Conservation (phyloP, 371 early-diverging fungal genomes). For the Saksenaea vasiformis region DNA sequence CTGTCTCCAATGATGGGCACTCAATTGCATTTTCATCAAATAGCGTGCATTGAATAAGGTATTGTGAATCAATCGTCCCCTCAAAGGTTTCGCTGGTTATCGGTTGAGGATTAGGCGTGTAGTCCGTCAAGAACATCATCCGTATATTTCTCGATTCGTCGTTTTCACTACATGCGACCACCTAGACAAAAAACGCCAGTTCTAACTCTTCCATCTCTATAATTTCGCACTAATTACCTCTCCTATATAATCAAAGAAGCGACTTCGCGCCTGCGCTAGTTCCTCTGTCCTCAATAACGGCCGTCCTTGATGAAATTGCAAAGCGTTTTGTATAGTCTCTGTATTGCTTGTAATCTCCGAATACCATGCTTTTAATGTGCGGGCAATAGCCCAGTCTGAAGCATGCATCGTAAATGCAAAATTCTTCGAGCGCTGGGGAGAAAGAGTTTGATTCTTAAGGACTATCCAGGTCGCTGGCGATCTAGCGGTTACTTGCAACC, state of each 20-base stretch:
- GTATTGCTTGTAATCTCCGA: neutral
- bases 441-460: neutral
- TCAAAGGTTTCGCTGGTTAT: neutral
- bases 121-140: conserved; percentile 27
- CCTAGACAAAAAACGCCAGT: neutral
- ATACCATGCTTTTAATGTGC: neutral
- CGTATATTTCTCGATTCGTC: neutral
- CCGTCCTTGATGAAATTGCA: neutral
- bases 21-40: conserved; percentile 23
- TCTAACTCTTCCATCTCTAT: neutral
- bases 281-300: neutral
- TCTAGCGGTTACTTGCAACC: neutral
- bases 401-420: neutral
- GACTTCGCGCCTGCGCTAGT: neutral
- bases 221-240: neutral
- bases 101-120: conserved; percentile 18
- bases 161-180: neutral
- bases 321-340: no score
- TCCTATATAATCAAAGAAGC: conserved; percentile 1
- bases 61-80: neutral
- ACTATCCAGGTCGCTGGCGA: neutral
- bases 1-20: conserved; percentile 11
- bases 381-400: neutral
- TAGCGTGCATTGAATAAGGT: conserved; percentile 22
- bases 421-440: neutral